phyloP scores from a whole-genome alignment of 371 early-diverging fungal species.

The Lichtheimia hyalospora region DNA sequence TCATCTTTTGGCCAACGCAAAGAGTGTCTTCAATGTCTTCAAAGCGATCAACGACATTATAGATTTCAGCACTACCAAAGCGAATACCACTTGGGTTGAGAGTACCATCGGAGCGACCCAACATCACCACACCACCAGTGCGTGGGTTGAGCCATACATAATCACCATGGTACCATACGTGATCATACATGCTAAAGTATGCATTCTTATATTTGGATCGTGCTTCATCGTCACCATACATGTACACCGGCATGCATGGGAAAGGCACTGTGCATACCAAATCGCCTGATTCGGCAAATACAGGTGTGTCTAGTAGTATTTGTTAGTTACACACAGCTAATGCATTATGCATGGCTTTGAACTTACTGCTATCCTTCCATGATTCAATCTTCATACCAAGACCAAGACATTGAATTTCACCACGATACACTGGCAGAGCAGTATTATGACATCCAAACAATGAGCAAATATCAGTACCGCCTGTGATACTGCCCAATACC shows the following conservation, averaged over 20 bases:
- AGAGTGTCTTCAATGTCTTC: slow-evolving; percentile 47
- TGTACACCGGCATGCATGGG: slow-evolving; percentile 96
- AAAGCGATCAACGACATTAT: slow-evolving; percentile 83
- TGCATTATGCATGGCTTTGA: background rate
- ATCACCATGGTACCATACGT: slow-evolving; percentile 96
- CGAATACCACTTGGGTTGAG: slow-evolving; percentile 95
- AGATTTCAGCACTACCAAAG: slow-evolving; percentile 95
- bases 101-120: slow-evolving; percentile 95
- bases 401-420: slow-evolving; percentile 91
- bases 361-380: slow-evolving; percentile 66
- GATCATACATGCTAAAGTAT: slow-evolving; percentile 84
- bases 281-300: slow-evolving; percentile 81
- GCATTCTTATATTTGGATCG: slow-evolving; percentile 80
- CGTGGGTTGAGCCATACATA: slow-evolving; percentile 82
- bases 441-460: slow-evolving; percentile 90
- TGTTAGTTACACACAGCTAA: too few relatives aligned
- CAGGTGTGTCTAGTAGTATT: slow-evolving; percentile 55
- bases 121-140: slow-evolving; percentile 94
- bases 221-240: slow-evolving; percentile 83
- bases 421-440: slow-evolving; percentile 87
- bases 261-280: slow-evolving; percentile 91
- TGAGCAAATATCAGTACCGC: slow-evolving; percentile 97
- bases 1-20: slow-evolving; percentile 83
- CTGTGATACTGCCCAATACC: slow-evolving; percentile 90
- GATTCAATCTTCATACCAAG: slow-evolving; percentile 95